Base-by-base conservation (phyloP, 23 red algal genomes). In the Gracilaria domingensis region DNA sequence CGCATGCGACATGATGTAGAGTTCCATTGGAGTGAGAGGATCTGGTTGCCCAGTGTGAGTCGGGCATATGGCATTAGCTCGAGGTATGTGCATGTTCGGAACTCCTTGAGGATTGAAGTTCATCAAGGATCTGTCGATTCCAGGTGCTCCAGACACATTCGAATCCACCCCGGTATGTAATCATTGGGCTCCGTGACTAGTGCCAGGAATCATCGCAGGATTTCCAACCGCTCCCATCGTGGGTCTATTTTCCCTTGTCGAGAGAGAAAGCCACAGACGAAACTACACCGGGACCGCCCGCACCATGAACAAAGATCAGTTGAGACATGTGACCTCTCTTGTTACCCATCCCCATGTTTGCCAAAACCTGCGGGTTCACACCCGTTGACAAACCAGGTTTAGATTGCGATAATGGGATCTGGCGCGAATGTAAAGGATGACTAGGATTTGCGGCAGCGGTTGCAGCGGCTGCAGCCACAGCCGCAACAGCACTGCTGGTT, bases 381-480 rank as follows among this genome's bases (percentile, higher is more conserved):
- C 75, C 49, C 48, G 64, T 42, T 11, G 71, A 18, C 62, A 71
- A 50, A 20, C 70, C 34, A 57, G 48, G 62, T 21, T 79, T 89
- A 50, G 44, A 28, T 36, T 45, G 49, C 39, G 26, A 40, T 8
- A 65, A 33, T 14, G 85, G 49, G 57, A 48, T 69, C 12, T 57
- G 40, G 6, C 82, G 30, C 0, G 82, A 50, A 71, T 54, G 29
- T 11, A 71, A 29, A 17, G 82, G 58, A 51, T 73, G 35, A 42
- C 67, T 73, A 23, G 20, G 67, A 29, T 44, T 73, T 73, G 76
- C 51, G 25, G 85, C 67, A 21, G 67, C 85, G 75, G 85, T 72
- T 23, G 85, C 85, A 35, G 85, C 85, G 29, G 69, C 85, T n/a
- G 85, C 85, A 4, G 85, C 71, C 0, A 72, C 85, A 8, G n/a